phyloP scores from a whole-genome alignment of 2,329 filamentous ascomycete genomes.

The Beauveria sp. region DNA sequence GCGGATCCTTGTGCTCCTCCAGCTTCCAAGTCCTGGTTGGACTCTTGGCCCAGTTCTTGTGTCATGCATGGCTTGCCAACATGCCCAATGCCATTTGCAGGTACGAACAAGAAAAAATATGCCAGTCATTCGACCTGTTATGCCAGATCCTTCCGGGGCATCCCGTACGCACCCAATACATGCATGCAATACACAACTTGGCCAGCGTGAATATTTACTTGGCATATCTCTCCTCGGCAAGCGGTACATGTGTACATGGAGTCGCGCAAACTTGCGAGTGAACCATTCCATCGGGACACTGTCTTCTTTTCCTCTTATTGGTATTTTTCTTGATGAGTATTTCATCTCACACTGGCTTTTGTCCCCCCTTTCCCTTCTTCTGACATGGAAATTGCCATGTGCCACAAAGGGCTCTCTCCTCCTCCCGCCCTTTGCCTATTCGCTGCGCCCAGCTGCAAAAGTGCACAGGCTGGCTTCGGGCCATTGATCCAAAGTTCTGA shows the following conservation, averaged over 20 bases:
- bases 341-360: not conserved
- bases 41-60: not conserved
- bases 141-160: constrained; percentile 1
- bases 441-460: not conserved
- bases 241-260: not conserved
- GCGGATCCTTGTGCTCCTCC: not conserved
- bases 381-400: not conserved
- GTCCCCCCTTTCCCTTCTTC: not conserved
- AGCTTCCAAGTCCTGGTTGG: not conserved
- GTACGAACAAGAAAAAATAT: not conserved
- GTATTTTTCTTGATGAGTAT: not conserved
- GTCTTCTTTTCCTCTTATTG: not conserved
- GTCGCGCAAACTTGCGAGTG: not conserved
- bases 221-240: too few relatives aligned
- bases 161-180: not conserved
- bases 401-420: not conserved
- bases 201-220: too few relatives aligned
- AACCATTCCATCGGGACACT: not conserved
- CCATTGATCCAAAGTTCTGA: not conserved
- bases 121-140: not conserved
- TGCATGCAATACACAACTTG: not conserved
- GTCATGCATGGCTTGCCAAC: not conserved
- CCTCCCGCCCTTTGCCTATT: not conserved
- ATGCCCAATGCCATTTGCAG: not conserved
- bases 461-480: not conserved